Percentiles rank a stretch among this genome's conserved stretches.
phyloP scores from a whole-genome alignment of 2,329 filamentous ascomycete genomes.

The Cladophialophora yegresii region DNA sequence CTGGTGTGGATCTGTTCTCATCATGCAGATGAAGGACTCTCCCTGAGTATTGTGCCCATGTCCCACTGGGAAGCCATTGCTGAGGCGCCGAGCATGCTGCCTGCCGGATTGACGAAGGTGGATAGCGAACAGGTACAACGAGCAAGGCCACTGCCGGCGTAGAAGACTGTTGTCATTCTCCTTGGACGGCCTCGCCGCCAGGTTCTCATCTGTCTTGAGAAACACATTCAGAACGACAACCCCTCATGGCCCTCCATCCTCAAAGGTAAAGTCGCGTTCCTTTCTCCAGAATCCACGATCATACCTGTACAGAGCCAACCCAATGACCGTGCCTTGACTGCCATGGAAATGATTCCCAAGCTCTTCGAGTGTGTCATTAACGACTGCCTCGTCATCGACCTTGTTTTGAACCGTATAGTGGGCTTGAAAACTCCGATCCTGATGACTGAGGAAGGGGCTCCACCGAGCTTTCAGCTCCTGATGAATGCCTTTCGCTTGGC shows the following conservation, averaged over 20 bases:
- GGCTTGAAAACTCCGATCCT: conserved; percentile 30
- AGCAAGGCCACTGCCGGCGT: too few relatives aligned
- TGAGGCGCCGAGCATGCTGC: too few relatives aligned
- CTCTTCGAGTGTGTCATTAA: background rate
- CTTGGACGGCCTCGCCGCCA: too few relatives aligned
- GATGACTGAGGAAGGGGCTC: conserved; percentile 32
- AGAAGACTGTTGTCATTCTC: too few relatives aligned
- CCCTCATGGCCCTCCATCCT: background rate
- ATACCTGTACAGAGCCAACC: conserved; percentile 30
- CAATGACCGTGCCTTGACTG: conserved; percentile 17
- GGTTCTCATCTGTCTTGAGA: too few relatives aligned
- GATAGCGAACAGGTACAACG: too few relatives aligned
- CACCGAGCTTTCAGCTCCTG: conserved; percentile 23
- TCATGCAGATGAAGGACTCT: too few relatives aligned
- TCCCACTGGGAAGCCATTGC: too few relatives aligned
- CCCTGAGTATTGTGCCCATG: too few relatives aligned
- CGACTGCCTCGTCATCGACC: conserved; percentile 24
- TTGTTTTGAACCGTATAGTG: conserved; percentile 37
- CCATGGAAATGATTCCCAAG: conserved; percentile 2
- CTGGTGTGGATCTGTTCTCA: too few relatives aligned
- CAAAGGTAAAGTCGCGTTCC: conserved; percentile 12
- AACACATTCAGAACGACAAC: background rate
- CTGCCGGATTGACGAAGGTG: too few relatives aligned
- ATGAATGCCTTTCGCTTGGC: conserved; percentile 16
- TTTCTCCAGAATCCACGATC: conserved; percentile 25